A percentile compares a stretch with the other conserved stretches of the same genome.
Evolutionary conservation across 2,329 filamentous ascomycete species (phyloP).

Genomic region (Colletotrichum eleusines): DNA sequence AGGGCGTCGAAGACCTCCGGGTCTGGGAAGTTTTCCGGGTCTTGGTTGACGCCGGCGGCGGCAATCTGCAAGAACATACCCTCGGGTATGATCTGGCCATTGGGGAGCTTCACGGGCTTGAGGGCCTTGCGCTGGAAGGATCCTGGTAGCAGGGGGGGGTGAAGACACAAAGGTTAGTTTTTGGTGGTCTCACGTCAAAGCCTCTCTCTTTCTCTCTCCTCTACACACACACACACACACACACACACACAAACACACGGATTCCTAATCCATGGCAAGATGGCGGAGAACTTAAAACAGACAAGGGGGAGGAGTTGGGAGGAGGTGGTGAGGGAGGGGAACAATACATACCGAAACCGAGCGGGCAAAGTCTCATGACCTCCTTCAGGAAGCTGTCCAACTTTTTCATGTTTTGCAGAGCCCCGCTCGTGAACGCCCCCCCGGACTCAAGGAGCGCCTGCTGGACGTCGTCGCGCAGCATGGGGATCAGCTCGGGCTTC

Average conservation of each 20-base stretch:
- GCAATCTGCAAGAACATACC: constrained; percentile 58
- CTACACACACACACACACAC: too few species aligned
- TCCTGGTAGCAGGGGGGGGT: constrained; percentile 44
- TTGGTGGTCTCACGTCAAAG: too few species aligned
- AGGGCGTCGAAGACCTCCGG: constrained; percentile 61
- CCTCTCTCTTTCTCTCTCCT: too few species aligned
- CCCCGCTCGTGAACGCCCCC: constrained; percentile 51
- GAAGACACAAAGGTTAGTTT: neutral
- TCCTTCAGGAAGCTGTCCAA: constrained; percentile 57
- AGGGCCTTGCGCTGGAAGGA: constrained; percentile 65
- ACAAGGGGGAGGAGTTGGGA: too few species aligned
- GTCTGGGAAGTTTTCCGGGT: constrained; percentile 53
- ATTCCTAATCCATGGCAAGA: neutral
- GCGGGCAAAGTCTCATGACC: constrained; percentile 50
- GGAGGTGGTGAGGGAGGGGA: neutral
- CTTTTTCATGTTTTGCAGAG: constrained; percentile 54
- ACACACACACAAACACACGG: neutral
- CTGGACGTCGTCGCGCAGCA: constrained; percentile 65
- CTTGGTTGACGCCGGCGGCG: constrained; percentile 51
- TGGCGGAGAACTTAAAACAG: neutral
- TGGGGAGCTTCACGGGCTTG: constrained; percentile 63
- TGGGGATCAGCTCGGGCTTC: constrained; percentile 62
- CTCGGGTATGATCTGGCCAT: constrained; percentile 62
- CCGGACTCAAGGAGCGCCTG: constrained; percentile 52
- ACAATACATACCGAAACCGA: constrained; percentile 12